Base-by-base conservation (phyloP, 2,329 filamentous ascomycete species). In the Raffaelea deltoideospora region DNA sequence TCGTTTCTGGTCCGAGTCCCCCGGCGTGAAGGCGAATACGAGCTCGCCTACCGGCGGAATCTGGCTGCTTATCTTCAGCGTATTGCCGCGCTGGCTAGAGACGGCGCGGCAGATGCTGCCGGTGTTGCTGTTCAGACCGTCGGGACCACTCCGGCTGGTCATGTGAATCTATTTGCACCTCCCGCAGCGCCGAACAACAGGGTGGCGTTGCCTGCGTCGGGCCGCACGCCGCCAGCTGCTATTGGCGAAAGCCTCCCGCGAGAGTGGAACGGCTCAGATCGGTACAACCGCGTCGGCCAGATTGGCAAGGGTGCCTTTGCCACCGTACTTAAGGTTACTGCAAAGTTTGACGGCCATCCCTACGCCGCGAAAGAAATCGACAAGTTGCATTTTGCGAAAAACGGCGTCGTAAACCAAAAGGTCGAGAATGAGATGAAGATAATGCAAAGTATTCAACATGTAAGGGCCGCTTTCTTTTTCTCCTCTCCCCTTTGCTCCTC, bases 391-490 rank as follows among this genome's bases (percentile, higher is more conserved):
- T 93, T 95, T 52, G 83, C 94, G 64, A 94, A 93, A 60, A 90
- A 94, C 48, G 87, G 86, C 3, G 67, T 87, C 17, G 58, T 94
- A 18, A 86, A 94, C 49, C 79, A 86, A 46, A 94, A 92, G 55
- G 80, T 96, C 13, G 84, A 95, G 52, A 95, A 92, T 48, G 90
- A 98, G 59, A 88, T 98, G 79, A 81, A 76, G 45, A 96, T 98
- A 48, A 96, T 98, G 85, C 76, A 79, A 49, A 71, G 67, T 37
- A 70, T 96, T 35, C 65, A 77, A 37, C 90, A 98, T 61, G 81
- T 86, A 61, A 67, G 79, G 31, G 20, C 29, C 10, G 3, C 11
- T 7, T 22, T 34, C 37, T 26, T 20, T 20, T 10, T 23, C 18
- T 30, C 8, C n/a, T 19, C 10, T 19, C 23, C 19, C 33, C 23